phyloP scores from a whole-genome alignment of 352 stramenopile genomes.

The Phytophthora hibernalis region DNA sequence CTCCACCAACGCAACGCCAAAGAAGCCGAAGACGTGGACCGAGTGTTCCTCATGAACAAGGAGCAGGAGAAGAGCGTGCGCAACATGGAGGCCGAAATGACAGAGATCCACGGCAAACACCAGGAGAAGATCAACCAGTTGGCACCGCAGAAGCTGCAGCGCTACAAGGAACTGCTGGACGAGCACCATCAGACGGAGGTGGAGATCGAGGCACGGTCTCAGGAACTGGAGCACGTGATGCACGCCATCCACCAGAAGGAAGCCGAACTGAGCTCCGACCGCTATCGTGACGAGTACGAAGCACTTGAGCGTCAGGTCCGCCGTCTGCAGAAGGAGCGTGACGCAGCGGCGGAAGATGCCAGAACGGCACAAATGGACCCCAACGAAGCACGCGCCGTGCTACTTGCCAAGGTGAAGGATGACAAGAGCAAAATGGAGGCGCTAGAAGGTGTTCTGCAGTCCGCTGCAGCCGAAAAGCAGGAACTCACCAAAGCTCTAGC shows the following conservation, averaged over 20 bases:
- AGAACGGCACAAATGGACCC: conserved; percentile 91
- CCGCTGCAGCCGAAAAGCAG: conserved; percentile 58
- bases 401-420: conserved; percentile 90
- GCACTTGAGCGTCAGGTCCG: conserved; percentile 72
- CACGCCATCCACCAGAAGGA: conserved; percentile 82
- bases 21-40: conserved; percentile 88
- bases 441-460: conserved; percentile 66
- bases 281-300: conserved; percentile 82
- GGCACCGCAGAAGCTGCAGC: conserved; percentile 83
- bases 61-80: conserved; percentile 75
- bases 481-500: conserved; percentile 60
- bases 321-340: conserved; percentile 77
- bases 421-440: conserved; percentile 86
- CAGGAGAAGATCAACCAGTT: conserved; percentile 91
- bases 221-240: conserved; percentile 78
- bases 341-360: conserved; percentile 83
- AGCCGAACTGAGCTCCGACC: conserved; percentile 69
- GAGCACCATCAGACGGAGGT: conserved; percentile 79
- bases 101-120: conserved; percentile 79
- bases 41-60: conserved; percentile 91
- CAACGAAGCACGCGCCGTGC: conserved; percentile 78
- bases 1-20: conserved; percentile 77
- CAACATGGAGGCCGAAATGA: conserved; percentile 80
- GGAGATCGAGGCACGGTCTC: conserved; percentile 72
- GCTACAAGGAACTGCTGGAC: conserved; percentile 79